Evolutionary conservation across 225 moss, liverwort and hornwort species (phyloP).

Genomic region (Pleurozium schreberi): DNA sequence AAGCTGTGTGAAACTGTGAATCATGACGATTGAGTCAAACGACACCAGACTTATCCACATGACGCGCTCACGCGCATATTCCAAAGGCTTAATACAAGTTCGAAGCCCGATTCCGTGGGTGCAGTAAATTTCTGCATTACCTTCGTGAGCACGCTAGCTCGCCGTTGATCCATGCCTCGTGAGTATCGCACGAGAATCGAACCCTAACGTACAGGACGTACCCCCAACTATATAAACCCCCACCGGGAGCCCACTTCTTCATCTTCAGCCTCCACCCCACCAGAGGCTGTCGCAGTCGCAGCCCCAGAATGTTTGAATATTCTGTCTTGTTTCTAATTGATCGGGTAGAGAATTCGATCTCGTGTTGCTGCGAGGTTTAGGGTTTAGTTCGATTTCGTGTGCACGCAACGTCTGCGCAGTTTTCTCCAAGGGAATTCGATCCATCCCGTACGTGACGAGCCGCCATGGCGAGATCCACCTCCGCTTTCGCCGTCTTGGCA

Average conservation of each 20-base stretch:
- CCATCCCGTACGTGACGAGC: no score
- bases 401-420: neutral
- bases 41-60: neutral
- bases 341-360: no score
- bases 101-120: neutral
- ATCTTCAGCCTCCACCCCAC: neutral
- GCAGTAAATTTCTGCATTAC: neutral
- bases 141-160: neutral
- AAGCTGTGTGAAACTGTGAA: neutral
- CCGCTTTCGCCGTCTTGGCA: neutral
- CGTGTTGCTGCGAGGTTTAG: neutral
- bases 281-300: neutral
- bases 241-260: neutral
- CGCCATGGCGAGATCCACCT: neutral
- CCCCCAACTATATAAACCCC: neutral
- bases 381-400: neutral
- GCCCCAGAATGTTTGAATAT: neutral
- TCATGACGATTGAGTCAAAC: neutral
- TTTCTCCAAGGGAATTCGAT: neutral
- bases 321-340: neutral
- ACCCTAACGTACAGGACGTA: neutral
- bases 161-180: neutral
- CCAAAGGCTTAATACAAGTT: neutral
- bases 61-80: neutral
- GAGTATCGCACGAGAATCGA: neutral